phyloP scores from a whole-genome alignment of 2,329 filamentous ascomycete genomes.

The Pseudocercospora musae region DNA sequence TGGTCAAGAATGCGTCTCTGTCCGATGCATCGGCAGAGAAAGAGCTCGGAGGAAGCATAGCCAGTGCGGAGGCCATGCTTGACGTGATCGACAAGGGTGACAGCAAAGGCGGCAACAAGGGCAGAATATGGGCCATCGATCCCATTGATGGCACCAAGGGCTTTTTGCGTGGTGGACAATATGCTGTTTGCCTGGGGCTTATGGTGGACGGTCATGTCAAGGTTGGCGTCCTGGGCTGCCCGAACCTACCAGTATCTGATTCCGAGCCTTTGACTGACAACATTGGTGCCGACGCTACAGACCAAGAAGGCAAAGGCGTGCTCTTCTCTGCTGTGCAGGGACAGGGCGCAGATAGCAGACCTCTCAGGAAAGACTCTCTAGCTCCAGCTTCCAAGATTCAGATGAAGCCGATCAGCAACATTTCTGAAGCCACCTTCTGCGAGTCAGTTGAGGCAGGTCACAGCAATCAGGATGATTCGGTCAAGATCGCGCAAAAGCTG shows the following conservation, averaged over 20 bases:
- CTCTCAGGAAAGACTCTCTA: constrained; percentile 58
- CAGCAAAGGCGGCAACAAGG: constrained; percentile 67
- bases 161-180: constrained; percentile 92
- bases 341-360: constrained; percentile 74
- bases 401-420: constrained; percentile 74
- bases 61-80: constrained; percentile 62
- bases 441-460: constrained; percentile 94
- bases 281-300: constrained; percentile 70
- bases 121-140: constrained; percentile 92
- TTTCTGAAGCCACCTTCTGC: constrained; percentile 84
- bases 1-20: constrained; percentile 71
- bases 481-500: constrained; percentile 75
- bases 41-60: constrained; percentile 66
- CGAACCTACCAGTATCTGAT: constrained; percentile 89
- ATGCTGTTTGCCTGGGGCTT: constrained; percentile 88
- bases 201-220: constrained; percentile 92
- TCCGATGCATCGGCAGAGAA: constrained; percentile 63
- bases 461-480: constrained; percentile 84
- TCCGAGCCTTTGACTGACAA: constrained; percentile 65
- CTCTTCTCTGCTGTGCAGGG: constrained; percentile 81
- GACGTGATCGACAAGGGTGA: constrained; percentile 58
- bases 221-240: constrained; percentile 90
- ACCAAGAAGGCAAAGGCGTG: constrained; percentile 74
- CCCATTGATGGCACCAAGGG: constrained; percentile 98
- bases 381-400: constrained; percentile 61